Base-by-base conservation (phyloP, 345 rosid genomes). In the Boechera retrofracta region DNA sequence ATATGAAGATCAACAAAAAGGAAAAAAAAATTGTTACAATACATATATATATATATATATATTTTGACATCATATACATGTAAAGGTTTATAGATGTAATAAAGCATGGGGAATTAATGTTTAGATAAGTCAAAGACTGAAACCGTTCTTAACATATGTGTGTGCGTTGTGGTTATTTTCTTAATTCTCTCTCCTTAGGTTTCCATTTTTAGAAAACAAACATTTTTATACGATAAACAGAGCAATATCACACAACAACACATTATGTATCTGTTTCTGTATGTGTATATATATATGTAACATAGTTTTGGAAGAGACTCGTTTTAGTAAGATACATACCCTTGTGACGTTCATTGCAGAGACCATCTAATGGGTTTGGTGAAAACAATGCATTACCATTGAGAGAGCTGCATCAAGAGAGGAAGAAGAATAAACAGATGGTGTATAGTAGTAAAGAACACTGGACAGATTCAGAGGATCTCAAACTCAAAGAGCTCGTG, bases 321-420 rank as follows among this genome's bases (percentile, higher is more conserved):
- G 66, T 26, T 60, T 74, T 57, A 41, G 28, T 51, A 55, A 77
- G 64, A 35, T 65, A 74, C 64, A 35, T 65, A 74, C 64, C 57
- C 73, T 24, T 56, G 52, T 69, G 36, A 75, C 57, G 16, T 41
- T 49, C 59, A 49, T 16, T 16, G 45, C 55, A 60, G 61, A 69
- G 66, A 51, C 56, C 69, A 38, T 64, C 18, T 48, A 69, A 73
- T 69, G 29, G 15, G 33, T 5, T 4, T 55, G 16, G 59, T 5
- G 59, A 0, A 11, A 55, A 28, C 59, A 55, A 55, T 55, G 16
- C 9, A 55, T 2, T 47, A 15, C 8, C 52, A 6, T 47, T 5
- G 4, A 47, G 52, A 47, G 21, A 47, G 54, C 7, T 7, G 26
- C 26, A 7, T 16, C 54, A 16, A 49, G 24, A 49, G 36, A 26